Percentiles rank a stretch among this genome's conserved stretches.
phyloP scores from a whole-genome alignment of 2,329 filamentous ascomycete genomes.

The Atkinsonella hypoxylon region DNA sequence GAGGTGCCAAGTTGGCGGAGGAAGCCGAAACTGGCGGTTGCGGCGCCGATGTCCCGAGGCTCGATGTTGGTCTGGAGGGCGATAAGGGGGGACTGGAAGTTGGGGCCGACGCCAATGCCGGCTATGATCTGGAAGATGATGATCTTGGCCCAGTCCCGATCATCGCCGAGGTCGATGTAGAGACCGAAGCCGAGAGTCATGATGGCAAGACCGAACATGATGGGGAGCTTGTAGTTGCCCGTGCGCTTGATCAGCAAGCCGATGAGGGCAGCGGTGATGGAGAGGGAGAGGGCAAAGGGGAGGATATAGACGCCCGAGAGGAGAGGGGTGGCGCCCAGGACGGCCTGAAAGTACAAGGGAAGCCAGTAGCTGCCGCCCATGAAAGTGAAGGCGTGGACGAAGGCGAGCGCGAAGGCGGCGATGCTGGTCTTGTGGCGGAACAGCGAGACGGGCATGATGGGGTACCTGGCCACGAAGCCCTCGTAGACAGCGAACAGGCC shows the following conservation, averaged over 20 bases:
- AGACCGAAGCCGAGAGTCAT: constrained; percentile 55
- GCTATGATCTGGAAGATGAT: constrained; percentile 51
- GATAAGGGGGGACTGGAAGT: constrained; percentile 58
- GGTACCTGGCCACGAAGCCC: constrained; percentile 60
- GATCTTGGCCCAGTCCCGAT: constrained; percentile 41
- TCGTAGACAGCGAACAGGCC: constrained; percentile 62
- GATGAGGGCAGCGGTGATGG: constrained; percentile 45
- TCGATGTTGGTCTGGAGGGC: constrained; percentile 53
- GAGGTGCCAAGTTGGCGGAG: constrained; percentile 57
- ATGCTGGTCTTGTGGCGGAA: constrained; percentile 57
- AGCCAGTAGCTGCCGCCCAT: constrained; percentile 71
- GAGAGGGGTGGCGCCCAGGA: constrained; percentile 55
- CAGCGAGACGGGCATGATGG: constrained; percentile 63
- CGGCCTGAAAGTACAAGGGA: constrained; percentile 74
- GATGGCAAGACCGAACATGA: constrained; percentile 45
- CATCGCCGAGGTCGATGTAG: constrained; percentile 47
- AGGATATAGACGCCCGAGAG: constrained; percentile 64
- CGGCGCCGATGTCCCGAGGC: constrained; percentile 53
- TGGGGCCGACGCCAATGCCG: constrained; percentile 53
- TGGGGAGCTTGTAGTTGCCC: constrained; percentile 50
- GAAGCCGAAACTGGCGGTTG: constrained; percentile 55
- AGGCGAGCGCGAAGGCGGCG: constrained; percentile 52
- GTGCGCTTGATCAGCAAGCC: constrained; percentile 50
- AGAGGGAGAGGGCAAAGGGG: constrained; percentile 56
- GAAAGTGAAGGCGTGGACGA: constrained; percentile 66